Percentiles rank a stretch among this genome's conserved stretches.
Conservation (phyloP, 2,329 filamentous ascomycete genomes). For the Colletotrichum sp. region DNA sequence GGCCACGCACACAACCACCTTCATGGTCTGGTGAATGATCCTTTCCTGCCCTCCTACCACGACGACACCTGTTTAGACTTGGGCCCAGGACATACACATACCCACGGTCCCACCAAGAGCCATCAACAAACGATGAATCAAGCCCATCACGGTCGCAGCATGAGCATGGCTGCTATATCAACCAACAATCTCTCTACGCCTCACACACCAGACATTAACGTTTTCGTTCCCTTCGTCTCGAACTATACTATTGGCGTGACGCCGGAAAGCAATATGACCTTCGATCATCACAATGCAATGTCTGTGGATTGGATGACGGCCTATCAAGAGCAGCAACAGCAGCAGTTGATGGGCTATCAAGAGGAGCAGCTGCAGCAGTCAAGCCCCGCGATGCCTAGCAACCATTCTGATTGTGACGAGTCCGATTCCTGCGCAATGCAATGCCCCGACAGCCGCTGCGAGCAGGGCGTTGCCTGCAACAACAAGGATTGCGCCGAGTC, state of each 20-base stretch:
- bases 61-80: slow-evolving; percentile 37
- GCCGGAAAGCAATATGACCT: neutral
- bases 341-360: neutral
- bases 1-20: neutral
- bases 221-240: neutral
- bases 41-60: slow-evolving; percentile 21
- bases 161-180: neutral
- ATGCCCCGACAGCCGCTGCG: slow-evolving; percentile 25
- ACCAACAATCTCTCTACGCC: neutral
- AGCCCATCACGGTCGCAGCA: slow-evolving; percentile 12
- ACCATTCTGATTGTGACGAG: slow-evolving; percentile 31
- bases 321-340: neutral
- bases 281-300: neutral
- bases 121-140: neutral
- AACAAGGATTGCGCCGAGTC: neutral
- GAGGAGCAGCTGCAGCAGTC: neutral
- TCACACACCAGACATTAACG: neutral
- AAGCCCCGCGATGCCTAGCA: neutral
- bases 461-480: neutral
- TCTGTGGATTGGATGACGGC: neutral
- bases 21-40: neutral
- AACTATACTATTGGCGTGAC: neutral
- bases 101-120: neutral
- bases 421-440: neutral
- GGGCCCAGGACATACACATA: slow-evolving; percentile 2